Conservation (phyloP, 2,329 filamentous ascomycete genomes). For the Epichloe aotearoae region DNA sequence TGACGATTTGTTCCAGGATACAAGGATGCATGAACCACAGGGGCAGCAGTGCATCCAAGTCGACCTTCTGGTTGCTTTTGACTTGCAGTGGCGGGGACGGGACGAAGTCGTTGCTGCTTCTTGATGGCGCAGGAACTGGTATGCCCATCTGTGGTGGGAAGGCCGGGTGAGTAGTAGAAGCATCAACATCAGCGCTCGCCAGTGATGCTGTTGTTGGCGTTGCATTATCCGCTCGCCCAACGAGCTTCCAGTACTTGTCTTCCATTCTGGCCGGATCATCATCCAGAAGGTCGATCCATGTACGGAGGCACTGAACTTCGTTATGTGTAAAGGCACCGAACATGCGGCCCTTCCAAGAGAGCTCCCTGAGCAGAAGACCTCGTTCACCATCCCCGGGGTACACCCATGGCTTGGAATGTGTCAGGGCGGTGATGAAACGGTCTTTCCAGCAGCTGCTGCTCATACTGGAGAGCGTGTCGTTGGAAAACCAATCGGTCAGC, state of each 20-base stretch:
- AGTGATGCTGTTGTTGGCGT: too few relatives aligned
- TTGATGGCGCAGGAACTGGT: too few relatives aligned
- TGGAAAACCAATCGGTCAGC: slow-evolving; percentile 2
- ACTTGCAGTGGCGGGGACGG: too few relatives aligned
- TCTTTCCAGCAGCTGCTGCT: slow-evolving; percentile 2
- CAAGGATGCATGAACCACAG: slow-evolving; percentile 1
- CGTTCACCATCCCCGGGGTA: slow-evolving; percentile 22
- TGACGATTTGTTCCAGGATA: neutral
- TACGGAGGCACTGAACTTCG: slow-evolving; percentile 15
- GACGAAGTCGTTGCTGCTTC: too few relatives aligned
- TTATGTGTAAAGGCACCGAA: slow-evolving; percentile 33
- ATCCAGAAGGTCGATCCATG: slow-evolving; percentile 6
- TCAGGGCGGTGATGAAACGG: slow-evolving; percentile 5
- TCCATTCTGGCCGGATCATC: neutral
- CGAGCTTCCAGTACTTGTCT: neutral
- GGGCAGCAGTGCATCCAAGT: neutral
- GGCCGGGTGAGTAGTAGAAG: too few relatives aligned
- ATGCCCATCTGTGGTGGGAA: too few relatives aligned
- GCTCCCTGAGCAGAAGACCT: slow-evolving; percentile 27
- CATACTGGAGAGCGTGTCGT: neutral
- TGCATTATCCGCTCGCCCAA: neutral
- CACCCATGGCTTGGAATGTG: slow-evolving; percentile 21
- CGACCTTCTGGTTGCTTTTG: neutral
- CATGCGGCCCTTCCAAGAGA: slow-evolving; percentile 34
- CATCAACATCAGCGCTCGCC: too few relatives aligned